Base-by-base conservation (phyloP, 2,329 filamentous ascomycete genomes). In the Chaetomium strumarium region DNA sequence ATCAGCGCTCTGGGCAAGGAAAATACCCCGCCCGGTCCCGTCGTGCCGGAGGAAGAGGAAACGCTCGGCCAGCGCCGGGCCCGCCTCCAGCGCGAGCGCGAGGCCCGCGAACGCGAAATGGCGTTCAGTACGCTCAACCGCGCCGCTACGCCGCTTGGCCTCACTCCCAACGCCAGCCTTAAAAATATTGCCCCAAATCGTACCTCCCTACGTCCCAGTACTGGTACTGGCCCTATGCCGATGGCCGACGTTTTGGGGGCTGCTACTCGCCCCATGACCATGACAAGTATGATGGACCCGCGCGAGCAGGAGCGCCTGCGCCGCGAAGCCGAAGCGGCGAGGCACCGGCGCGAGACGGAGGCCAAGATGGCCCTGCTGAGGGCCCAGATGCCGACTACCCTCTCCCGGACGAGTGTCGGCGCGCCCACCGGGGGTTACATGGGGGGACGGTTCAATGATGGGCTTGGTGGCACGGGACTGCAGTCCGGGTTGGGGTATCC, bases 1-100 rank as follows among this genome's bases (percentile, higher is more conserved):
- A 38, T 17, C 16, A 17, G 30, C 31, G 34, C 8, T 7, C 19
- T 20, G 13, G 16, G 17, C 19, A 29, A 20, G 6, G 16, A 60
- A 14, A 64, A 56, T 13, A 55, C 62, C 31, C 64, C 60, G 6
- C 57, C 65, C 44, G 38, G 56, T 10, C 74, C 74, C 46, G 78
- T 80, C 16, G 60, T 70, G 52, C 58, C 64, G 17, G 75, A 77
- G 55, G 85, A 84, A 58, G 85, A 90, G 60, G 88, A 93, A 65
- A 92, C 88, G 0, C 74, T 93, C 0, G 88, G 87, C 10, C 86
- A 92, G 66, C 83, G 88, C 11, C 83, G 87, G 0, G 82, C 81
- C 29, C 80, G 88, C 24, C 74, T 93, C 1, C 86, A 90, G 65
- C 82, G 83, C 7, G 82, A 85, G 62, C 75, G 76, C 24, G 84